A percentile compares a stretch with the other conserved stretches of the same genome.
Conservation (phyloP, 169 alveolate species). For the Cryptosporidium viatorum region DNA sequence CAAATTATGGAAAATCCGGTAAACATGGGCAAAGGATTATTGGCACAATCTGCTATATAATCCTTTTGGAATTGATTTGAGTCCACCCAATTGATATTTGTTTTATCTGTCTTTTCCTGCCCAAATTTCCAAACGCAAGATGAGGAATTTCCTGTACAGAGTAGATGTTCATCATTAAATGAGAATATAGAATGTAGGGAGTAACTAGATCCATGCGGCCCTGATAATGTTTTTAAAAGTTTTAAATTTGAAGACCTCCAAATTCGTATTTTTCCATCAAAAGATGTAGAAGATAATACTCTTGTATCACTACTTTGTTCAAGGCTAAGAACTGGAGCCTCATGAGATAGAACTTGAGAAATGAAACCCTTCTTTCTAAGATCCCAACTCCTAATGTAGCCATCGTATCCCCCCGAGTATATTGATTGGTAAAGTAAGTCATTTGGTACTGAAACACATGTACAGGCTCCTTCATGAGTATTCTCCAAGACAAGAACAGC, state of each 20-base stretch:
- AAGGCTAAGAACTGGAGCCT: constrained; percentile 24
- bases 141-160: constrained; percentile 19
- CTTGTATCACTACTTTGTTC: constrained; percentile 12
- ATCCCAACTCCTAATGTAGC: constrained; percentile 63
- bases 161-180: constrained; percentile 13
- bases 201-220: constrained; percentile 17
- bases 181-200: constrained; percentile 49
- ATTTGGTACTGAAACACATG: constrained; percentile 30
- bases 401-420: constrained; percentile 70
- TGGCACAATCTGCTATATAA: neutral
- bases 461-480: constrained; percentile 61
- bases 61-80: neutral
- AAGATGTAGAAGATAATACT: constrained; percentile 45
- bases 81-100: neutral
- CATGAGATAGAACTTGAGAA: constrained; percentile 47
- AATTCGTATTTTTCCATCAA: constrained; percentile 44
- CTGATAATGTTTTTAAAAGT: constrained; percentile 28
- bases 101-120: neutral
- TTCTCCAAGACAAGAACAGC: neutral
- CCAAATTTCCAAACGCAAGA: constrained; percentile 51
- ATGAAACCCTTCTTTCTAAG: constrained; percentile 24
- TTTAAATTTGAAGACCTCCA: constrained; percentile 46
- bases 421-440: constrained; percentile 2
- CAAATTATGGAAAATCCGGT: constrained; percentile 40
- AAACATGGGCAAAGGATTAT: neutral